phyloP scores from a whole-genome alignment of 1,284 basidiomycete genomes.

The Ceratobasidium papillatum region DNA sequence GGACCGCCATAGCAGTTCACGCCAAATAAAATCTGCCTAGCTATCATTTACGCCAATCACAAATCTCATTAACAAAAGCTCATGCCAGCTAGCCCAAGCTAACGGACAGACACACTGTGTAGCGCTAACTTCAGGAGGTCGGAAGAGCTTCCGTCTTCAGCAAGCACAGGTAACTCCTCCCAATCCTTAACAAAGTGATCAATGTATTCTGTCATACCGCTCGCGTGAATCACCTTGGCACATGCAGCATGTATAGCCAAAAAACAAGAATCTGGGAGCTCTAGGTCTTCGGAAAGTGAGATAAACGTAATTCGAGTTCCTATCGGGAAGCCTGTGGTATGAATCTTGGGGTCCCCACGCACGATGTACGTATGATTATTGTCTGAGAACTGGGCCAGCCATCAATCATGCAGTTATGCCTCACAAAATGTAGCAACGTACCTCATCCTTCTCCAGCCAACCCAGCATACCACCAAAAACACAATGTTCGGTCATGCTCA shows the following conservation, averaged over 20 bases:
- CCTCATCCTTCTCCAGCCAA: slow-evolving; percentile 50
- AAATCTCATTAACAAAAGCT: too few species aligned
- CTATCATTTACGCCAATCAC: too few species aligned
- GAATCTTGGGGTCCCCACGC: too few species aligned
- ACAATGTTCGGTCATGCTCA: slow-evolving; percentile 45
- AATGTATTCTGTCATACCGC: slow-evolving; percentile 52
- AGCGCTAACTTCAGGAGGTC: slow-evolving; percentile 51
- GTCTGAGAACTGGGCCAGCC: neutral
- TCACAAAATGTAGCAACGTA: slow-evolving; percentile 37
- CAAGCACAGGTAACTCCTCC: slow-evolving; percentile 51
- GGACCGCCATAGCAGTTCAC: too few species aligned
- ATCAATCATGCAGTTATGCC: neutral
- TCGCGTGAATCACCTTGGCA: slow-evolving; percentile 53
- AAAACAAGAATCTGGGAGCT: slow-evolving; percentile 32
- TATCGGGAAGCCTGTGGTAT: neutral
- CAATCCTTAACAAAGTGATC: slow-evolving; percentile 50
- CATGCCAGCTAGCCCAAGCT: too few species aligned
- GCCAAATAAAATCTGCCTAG: too few species aligned
- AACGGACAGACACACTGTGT: too few species aligned
- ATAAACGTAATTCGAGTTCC: neutral
- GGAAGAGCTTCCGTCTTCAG: slow-evolving; percentile 48
- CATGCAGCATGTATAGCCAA: slow-evolving; percentile 54
- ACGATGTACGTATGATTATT: too few species aligned
- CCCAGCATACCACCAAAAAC: slow-evolving; percentile 48
- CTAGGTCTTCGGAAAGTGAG: neutral